A percentile compares a stretch with the other conserved stretches of the same genome.
These are phyloP conservation scores for Tarenaya hassleriana DNA, from an alignment of 345 rosid genomes.

Conservation along the genomic window DNA sequence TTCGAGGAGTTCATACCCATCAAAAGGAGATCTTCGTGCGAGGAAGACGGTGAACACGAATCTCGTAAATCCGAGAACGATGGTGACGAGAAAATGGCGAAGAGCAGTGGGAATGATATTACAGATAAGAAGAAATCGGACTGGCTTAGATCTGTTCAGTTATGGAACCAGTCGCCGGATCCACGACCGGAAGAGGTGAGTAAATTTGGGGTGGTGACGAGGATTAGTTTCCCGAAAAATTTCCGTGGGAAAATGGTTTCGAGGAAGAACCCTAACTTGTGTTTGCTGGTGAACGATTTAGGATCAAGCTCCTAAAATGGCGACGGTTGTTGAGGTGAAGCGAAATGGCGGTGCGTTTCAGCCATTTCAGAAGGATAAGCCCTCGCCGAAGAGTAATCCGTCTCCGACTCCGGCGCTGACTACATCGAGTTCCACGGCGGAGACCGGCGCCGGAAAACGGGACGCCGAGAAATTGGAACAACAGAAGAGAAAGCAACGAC, in stretches of 20 bases:
- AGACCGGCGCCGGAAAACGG: slow-evolving; percentile 24
- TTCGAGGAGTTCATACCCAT: slow-evolving; percentile 86
- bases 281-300: neutral
- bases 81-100: neutral
- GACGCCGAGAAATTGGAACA: slow-evolving; percentile 38
- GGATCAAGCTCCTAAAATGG: slow-evolving; percentile 43
- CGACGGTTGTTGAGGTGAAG: slow-evolving; percentile 60
- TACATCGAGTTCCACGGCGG: slow-evolving; percentile 33
- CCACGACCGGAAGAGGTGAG: slow-evolving; percentile 39
- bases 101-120: no score
- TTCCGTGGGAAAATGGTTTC: slow-evolving; percentile 2
- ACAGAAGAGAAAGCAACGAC: slow-evolving; percentile 60
- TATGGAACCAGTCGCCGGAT: slow-evolving; percentile 81
- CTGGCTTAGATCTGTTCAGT: slow-evolving; percentile 97
- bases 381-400: slow-evolving; percentile 23
- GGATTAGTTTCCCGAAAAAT: neutral
- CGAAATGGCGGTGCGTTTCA: slow-evolving; percentile 69
- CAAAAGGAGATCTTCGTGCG: slow-evolving; percentile 35
- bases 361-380: slow-evolving; percentile 54
- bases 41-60: slow-evolving; percentile 40
- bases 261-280: neutral
- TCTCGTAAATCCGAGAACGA: slow-evolving; percentile 23
- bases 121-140: slow-evolving; percentile 60
- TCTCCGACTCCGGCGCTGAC: slow-evolving; percentile 38
- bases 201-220: no score